Evolutionary conservation across 345 rosid genomes (phyloP), one percentile per base, ranked within the genome.

Genomic region (Gossypium arboreum): DNA sequence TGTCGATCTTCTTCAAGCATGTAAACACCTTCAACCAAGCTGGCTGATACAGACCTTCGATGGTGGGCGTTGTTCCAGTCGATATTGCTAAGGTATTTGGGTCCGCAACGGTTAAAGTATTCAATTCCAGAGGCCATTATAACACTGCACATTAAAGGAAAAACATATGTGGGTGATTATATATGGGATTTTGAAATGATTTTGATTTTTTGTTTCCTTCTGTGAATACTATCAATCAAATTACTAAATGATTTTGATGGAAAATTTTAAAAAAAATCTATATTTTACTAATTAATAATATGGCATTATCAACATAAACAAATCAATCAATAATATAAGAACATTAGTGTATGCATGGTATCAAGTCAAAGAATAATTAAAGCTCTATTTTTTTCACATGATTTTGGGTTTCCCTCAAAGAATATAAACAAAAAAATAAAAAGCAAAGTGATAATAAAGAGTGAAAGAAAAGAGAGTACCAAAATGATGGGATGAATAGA

Each of bases 1-100:
- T 90, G 98, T 71, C 96, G 92, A 70, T 94, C 98, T 55, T 86
- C 85, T 81, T 94, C 98, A 2, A 89, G 78, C 58, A 87, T 66
- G 73, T 90, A 89, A 58, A 88, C 93, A 25, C 97, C 94, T 76
- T 90, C 86, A 61, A 92, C 94, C 64, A 94, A 83, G 77, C 88
- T 79, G 55, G 97, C 95, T 48, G 94, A 87, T 73, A 94, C 85
- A 2, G 92, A 87, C 73, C 94, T 83, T 27, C 84, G 77, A 60
- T 92, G 95, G 25, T 94, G 75, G 65, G 75, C 84, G 81, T 92
- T 81, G 50, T 82, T 81, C 97, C 97, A 87, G 76, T 87, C 85
- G 24, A 85, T 2, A 17, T 18, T 17, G 25, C 73, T 74, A 10
- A 85, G 80, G 78, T 87, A 79, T 22, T 63, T 70, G 12, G 91